A percentile compares a stretch with the other conserved stretches of the same genome.
Conservation (phyloP, 495 filamentous ascomycete species). For the Xylaria venustula region DNA sequence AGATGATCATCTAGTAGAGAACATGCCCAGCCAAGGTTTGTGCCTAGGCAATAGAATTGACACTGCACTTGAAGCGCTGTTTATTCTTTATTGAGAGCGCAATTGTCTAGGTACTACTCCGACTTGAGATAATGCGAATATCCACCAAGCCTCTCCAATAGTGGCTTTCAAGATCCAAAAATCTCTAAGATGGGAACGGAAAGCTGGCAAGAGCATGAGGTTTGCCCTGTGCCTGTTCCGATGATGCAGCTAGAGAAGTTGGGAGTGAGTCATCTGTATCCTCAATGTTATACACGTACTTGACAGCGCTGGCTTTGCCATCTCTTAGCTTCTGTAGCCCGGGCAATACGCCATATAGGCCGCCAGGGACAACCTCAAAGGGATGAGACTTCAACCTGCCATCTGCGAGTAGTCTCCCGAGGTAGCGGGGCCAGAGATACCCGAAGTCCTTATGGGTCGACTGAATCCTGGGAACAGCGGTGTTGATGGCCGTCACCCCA, state of each 20-base stretch:
- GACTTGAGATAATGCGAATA: no score
- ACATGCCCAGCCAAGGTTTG: no score
- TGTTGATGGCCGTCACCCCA: constrained; percentile 14
- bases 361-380: constrained; percentile 31
- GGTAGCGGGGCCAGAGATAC: constrained; percentile 31
- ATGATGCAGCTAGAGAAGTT: background rate
- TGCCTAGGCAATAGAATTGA: no score
- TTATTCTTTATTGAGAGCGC: no score
- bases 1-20: no score
- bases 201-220: no score
- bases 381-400: constrained; percentile 38
- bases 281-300: constrained; percentile 33
- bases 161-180: no score
- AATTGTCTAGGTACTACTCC: no score
- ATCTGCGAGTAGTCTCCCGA: constrained; percentile 29
- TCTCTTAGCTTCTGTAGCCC: constrained; percentile 32
- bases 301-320: constrained; percentile 37
- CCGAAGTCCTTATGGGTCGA: constrained; percentile 36
- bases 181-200: no score
- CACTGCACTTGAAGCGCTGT: no score
- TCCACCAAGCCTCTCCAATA: no score
- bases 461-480: constrained; percentile 18
- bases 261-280: constrained; percentile 11
- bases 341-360: constrained; percentile 30
- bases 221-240: no score